Percentiles rank a stretch among this genome's conserved stretches.
These are phyloP conservation scores for Fusarium sp. DNA, from an alignment of 2,329 filamentous ascomycete species.

Conservation along the genomic window DNA sequence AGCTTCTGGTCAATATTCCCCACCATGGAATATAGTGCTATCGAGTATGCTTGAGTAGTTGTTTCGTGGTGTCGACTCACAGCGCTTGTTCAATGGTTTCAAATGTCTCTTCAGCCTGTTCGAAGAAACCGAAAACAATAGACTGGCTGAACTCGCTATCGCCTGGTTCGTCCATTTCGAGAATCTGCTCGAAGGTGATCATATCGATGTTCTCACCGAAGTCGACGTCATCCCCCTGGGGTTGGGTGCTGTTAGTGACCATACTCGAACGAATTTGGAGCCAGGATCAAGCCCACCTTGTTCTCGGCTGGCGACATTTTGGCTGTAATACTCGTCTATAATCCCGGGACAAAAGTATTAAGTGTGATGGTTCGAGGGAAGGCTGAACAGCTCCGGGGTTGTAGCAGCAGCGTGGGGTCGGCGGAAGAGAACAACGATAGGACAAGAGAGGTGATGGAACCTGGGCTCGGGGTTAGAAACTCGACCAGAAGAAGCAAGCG, in stretches of 20 bases:
- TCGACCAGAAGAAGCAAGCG: conserved; percentile 2
- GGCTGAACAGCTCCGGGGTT: conserved; percentile 19
- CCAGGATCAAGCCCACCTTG: conserved; percentile 44
- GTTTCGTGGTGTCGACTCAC: conserved; percentile 66
- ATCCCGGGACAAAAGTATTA: conserved; percentile 16
- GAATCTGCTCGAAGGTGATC: conserved; percentile 89
- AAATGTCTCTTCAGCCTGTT: conserved; percentile 90
- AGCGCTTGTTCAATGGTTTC: conserved; percentile 82
- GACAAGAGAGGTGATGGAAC: conserved; percentile 4
- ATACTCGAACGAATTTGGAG: not conserved
- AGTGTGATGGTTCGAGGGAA: conserved; percentile 8
- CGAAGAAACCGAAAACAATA: conserved; percentile 92
- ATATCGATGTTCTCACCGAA: conserved; percentile 82
- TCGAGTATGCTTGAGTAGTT: not conserved
- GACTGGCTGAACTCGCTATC: conserved; percentile 88
- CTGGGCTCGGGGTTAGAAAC: conserved; percentile 29
- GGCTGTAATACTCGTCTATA: conserved; percentile 26
- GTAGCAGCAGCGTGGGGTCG: conserved; percentile 19
- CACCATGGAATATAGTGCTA: not conserved
- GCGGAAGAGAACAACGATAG: conserved; percentile 9
- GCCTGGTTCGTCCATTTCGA: conserved; percentile 96
- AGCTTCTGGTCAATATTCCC: not conserved
- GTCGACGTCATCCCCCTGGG: conserved; percentile 61
- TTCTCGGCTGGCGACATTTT: conserved; percentile 49
- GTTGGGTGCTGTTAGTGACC: conserved; percentile 16